These are phyloP conservation scores for Penicillium sp. DNA, from an alignment of 2,329 filamentous ascomycete genomes.

Conservation along the genomic window DNA sequence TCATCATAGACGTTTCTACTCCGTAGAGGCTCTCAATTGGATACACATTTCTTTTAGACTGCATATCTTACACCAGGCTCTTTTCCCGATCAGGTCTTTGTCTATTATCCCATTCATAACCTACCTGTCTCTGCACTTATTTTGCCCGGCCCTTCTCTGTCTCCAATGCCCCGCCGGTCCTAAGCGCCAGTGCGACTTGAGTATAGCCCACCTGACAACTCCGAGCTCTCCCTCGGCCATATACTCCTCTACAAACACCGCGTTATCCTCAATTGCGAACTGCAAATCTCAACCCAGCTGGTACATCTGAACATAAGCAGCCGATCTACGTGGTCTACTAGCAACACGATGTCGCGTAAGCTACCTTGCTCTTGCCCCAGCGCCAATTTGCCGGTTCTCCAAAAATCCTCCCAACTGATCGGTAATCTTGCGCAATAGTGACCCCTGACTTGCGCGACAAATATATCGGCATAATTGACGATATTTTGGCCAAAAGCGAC, in stretches of 20 bases:
- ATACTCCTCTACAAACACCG: not conserved
- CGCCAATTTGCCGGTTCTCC: slow-evolving; percentile 20
- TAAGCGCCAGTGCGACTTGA: slow-evolving; percentile 41
- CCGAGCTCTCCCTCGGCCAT: slow-evolving; percentile 6
- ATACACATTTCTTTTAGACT: slow-evolving; percentile 6
- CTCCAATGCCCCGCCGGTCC: slow-evolving; percentile 38
- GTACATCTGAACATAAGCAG: not conserved
- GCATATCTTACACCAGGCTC: not conserved
- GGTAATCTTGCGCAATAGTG: slow-evolving; percentile 40
- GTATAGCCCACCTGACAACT: slow-evolving; percentile 26
- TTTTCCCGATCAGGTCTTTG: not conserved
- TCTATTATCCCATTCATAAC: not conserved
- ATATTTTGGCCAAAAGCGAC: slow-evolving; percentile 60
- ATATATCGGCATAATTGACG: slow-evolving; percentile 62
- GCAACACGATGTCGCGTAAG: slow-evolving; percentile 42
- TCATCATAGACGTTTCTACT: slow-evolving; percentile 1
- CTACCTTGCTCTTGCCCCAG: slow-evolving; percentile 25
- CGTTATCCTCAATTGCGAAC: slow-evolving; percentile 4
- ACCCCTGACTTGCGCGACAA: slow-evolving; percentile 50
- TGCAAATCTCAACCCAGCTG: not conserved
- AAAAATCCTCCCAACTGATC: slow-evolving; percentile 22
- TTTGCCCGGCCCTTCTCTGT: slow-evolving; percentile 10
- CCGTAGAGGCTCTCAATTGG: slow-evolving; percentile 9
- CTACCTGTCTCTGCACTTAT: not conserved
- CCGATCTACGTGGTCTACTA: slow-evolving; percentile 3